These are phyloP conservation scores for Epicoccum nigrum DNA, from an alignment of 2,329 filamentous ascomycete genomes.

Conservation along the genomic window DNA sequence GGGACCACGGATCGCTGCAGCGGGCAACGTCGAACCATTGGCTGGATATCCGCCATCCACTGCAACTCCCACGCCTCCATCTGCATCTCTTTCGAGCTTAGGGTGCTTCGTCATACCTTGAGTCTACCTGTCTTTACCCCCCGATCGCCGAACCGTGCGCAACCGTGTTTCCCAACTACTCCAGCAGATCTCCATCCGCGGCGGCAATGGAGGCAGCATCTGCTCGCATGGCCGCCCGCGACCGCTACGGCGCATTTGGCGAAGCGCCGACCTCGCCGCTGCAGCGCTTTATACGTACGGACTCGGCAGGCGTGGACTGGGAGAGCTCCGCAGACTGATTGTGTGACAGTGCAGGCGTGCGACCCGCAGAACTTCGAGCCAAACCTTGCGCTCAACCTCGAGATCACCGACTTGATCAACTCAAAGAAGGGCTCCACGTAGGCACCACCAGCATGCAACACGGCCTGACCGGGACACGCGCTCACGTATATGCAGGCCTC, in stretches of 20 bases:
- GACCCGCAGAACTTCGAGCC: constrained; percentile 98
- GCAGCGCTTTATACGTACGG: constrained; percentile 84
- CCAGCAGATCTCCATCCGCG: constrained; percentile 23
- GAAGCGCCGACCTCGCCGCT: constrained; percentile 82
- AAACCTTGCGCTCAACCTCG: constrained; percentile 93
- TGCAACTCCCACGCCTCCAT: constrained; percentile 14
- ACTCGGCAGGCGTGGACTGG: no score
- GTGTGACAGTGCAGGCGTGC: constrained; percentile 76
- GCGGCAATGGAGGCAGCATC: constrained; percentile 83
- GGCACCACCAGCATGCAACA: no score
- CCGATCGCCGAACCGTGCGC: constrained; percentile 14
- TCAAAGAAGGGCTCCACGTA: constrained; percentile 91
- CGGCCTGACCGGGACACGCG: background rate
- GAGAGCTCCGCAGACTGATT: constrained; percentile 26
- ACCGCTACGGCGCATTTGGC: constrained; percentile 86
- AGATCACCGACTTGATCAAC: constrained; percentile 96
- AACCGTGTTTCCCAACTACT: constrained; percentile 20
- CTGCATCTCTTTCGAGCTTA: constrained; percentile 16
- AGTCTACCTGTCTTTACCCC: constrained; percentile 12
- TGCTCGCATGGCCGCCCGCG: constrained; percentile 91
- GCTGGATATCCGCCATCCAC: constrained; percentile 12
- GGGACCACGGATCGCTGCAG: background rate
- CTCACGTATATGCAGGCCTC: constrained; percentile 62
- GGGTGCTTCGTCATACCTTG: constrained; percentile 19
- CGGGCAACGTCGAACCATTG: constrained; percentile 4